Base-by-base conservation (phyloP, 176 grass and related monocot species). In the Hyparrhenia diplandra region DNA sequence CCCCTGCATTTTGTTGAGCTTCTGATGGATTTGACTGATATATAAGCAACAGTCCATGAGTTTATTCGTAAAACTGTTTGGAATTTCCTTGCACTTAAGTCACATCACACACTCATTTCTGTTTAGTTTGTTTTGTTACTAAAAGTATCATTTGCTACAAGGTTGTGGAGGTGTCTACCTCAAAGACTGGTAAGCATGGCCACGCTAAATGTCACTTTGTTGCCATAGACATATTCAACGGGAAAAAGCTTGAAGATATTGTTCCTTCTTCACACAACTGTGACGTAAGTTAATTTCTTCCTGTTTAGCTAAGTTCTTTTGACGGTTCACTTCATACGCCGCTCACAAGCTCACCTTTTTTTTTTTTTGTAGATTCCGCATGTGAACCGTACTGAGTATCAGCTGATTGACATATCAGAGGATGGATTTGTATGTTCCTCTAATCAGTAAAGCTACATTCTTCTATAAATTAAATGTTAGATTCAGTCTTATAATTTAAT, bases 391-490 rank as follows among this genome's bases (percentile, higher is more conserved):
- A 97, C 91, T 71, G 94, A 97, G 42, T 97, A 85, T 63, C 94
- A 97, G 85, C 85, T 97, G 66, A 97, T 97, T 85, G 94, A 97
- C 75, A 97, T 97, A 41, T 92, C 94, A n/a, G 94, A 97, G 87
- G 94, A 97, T 90, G 94, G 89, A 91, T 97, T 97, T 84, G 94
- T 97, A 89, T 60, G 91, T 76, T 86, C 13, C 13, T 46, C 68
- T 24, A 21, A 73, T 67, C 27, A 49, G 3, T 39, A 1, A 71
- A 58, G 39, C 18, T 73, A 28, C 23, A 47, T 68, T 3, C 1
- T 65, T 30, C n/a, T 68, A 1, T 51, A 1, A 69, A 31, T 41
- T 74, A 9, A 41, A 54, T 68, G 2, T 61, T 72, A 29, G 30
- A 8, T 63, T 72, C 3, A 3, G 40, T 61, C 40, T 41, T 78